Evolutionary conservation across 2,329 filamentous ascomycete species (phyloP).

Genomic region (Ramularia endophylla): DNA sequence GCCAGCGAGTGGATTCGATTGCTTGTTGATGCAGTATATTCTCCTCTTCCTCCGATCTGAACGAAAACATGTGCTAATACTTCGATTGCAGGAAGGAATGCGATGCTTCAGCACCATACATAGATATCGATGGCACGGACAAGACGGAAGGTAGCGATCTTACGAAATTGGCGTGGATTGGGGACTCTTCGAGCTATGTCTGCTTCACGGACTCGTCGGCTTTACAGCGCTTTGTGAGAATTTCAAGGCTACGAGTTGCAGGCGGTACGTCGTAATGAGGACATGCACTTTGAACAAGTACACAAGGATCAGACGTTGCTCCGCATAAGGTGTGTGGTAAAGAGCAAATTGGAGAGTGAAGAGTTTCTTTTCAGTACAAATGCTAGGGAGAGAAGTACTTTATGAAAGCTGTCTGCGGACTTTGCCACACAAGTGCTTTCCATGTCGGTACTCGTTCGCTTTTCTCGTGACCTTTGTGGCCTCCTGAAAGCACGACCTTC

Average conservation of each 20-base stretch:
- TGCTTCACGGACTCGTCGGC: constrained; percentile 19
- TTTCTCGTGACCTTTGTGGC: no score
- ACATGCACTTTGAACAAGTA: no score
- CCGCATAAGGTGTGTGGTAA: no score
- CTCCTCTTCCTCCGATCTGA: neutral
- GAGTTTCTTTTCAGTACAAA: no score
- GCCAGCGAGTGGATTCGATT: constrained; percentile 22
- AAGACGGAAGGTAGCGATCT: constrained; percentile 15
- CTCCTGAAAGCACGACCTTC: no score
- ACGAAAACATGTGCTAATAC: neutral
- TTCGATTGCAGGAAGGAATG: constrained; percentile 13
- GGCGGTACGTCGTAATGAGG: no score
- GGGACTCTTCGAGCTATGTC: constrained; percentile 21
- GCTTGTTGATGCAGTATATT: constrained; percentile 27
- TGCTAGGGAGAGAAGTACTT: no score
- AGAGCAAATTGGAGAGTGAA: no score
- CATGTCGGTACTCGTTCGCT: no score
- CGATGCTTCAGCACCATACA: constrained; percentile 13
- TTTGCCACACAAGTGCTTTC: no score
- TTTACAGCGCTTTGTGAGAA: constrained; percentile 13
- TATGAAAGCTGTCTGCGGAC: no score
- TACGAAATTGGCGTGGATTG: constrained; percentile 19
- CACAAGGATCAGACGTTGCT: no score
- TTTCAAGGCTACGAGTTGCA: constrained; percentile 11
- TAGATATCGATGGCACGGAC: constrained; percentile 8